Evolutionary conservation across 805 yeast genomes (phyloP).

Genomic region (Cyberlindnera petersonii): DNA sequence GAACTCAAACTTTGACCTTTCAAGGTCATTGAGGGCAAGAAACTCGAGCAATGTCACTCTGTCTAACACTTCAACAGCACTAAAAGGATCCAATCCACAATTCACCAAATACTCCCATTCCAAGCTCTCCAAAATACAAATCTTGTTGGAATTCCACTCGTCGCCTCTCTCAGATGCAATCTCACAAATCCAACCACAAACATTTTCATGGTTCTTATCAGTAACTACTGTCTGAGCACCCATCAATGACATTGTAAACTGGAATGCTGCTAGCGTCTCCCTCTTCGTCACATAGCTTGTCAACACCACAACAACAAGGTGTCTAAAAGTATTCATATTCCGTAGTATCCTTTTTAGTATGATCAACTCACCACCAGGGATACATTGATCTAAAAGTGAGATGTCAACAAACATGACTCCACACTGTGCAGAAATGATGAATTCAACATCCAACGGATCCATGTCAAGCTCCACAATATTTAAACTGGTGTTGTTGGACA

Average conservation of each 20-base stretch:
- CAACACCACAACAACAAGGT: conserved; percentile 10
- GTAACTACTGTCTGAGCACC: conserved; percentile 6
- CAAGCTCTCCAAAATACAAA: conserved; percentile 1
- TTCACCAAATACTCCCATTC: conserved; percentile 9
- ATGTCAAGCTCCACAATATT: conserved; percentile 18
- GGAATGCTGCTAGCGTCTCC: conserved; percentile 15
- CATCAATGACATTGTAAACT: conserved; percentile 16
- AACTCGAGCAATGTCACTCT: conserved; percentile 8
- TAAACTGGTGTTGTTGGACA: conserved; percentile 3
- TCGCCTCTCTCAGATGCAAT: background rate
- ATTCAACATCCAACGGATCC: conserved; percentile 15
- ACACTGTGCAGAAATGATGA: conserved; percentile 13
- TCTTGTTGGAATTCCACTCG: background rate
- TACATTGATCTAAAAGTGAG: conserved; percentile 13
- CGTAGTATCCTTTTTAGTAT: conserved; percentile 3
- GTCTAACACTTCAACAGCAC: conserved; percentile 8
- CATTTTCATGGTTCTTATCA: background rate
- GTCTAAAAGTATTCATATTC: background rate
- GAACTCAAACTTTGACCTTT: conserved; percentile 2
- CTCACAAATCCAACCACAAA: conserved; percentile 10
- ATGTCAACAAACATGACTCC: conserved; percentile 15
- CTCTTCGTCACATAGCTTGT: conserved; percentile 1
- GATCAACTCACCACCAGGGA: conserved; percentile 9
- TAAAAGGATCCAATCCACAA: conserved; percentile 21
- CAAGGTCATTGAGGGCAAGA: conserved; percentile 4